These are phyloP conservation scores for Phytophthora sp. DNA, from an alignment of 352 stramenopile genomes.

Conservation along the genomic window DNA sequence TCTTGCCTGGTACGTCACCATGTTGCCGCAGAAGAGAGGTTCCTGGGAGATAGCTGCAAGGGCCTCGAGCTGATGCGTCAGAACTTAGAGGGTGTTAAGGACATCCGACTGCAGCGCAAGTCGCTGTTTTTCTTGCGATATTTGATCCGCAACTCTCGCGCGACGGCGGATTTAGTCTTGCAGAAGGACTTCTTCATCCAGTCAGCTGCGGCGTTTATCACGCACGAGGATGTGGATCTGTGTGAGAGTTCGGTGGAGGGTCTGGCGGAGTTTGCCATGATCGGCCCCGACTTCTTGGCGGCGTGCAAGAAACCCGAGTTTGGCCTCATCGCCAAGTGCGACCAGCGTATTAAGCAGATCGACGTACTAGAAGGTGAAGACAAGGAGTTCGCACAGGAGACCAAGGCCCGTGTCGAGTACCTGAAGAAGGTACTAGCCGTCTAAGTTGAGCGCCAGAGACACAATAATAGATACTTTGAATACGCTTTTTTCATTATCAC, in stretches of 20 bases:
- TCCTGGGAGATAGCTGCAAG: slow-evolving; percentile 62
- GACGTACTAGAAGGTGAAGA: slow-evolving; percentile 70
- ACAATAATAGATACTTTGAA: slow-evolving; percentile 39
- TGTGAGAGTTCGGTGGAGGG: slow-evolving; percentile 78
- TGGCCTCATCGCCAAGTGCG: slow-evolving; percentile 50
- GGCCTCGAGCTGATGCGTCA: slow-evolving; percentile 61
- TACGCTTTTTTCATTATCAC: slow-evolving; percentile 18
- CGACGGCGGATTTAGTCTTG: slow-evolving; percentile 56
- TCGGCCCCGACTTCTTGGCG: slow-evolving; percentile 64
- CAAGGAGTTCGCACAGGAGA: slow-evolving; percentile 74
- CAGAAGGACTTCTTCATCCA: slow-evolving; percentile 57
- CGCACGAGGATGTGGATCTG: slow-evolving; percentile 77
- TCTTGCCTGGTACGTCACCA: slow-evolving; percentile 86
- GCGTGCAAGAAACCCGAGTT: slow-evolving; percentile 61
- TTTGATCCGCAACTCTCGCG: slow-evolving; percentile 65
- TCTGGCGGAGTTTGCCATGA: slow-evolving; percentile 69
- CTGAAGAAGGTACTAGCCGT: slow-evolving; percentile 50
- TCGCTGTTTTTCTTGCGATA: slow-evolving; percentile 87
- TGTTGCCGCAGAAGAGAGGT: slow-evolving; percentile 59
- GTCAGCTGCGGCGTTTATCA: slow-evolving; percentile 54
- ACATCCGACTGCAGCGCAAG: slow-evolving; percentile 83
- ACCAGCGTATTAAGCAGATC: slow-evolving; percentile 65
- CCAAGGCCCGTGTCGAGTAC: slow-evolving; percentile 57
- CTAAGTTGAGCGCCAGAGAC: slow-evolving; percentile 22
- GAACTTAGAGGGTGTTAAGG: slow-evolving; percentile 54